Evolutionary conservation across 2,329 filamentous ascomycete genomes (phyloP), one percentile per base, ranked within the genome.

Genomic region (Alternaria tenuissima): DNA sequence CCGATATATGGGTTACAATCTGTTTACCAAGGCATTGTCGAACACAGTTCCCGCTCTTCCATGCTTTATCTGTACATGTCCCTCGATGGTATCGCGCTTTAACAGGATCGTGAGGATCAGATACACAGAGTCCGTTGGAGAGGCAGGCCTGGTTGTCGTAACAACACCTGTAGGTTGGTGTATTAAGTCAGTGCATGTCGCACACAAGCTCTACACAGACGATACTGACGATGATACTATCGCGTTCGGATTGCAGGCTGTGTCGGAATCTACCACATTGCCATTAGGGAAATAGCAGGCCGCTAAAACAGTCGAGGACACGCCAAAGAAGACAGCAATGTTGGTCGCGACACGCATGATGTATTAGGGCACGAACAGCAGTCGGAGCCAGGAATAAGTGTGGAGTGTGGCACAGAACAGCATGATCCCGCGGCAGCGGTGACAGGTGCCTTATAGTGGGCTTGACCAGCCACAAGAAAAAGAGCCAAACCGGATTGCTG

Each of bases 71-170:
- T 11, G 69, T 73, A 54, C 71, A 74, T 5, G 71, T 74, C 20
- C 71, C 71, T 41, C 71, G 61, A 52, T 73, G 69, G 2, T 68
- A 44, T 43, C 68, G 66, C 26, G 68, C 61, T 41, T 65, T 59
- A 0, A 43, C 60, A n/a, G 56, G 49, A 34, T 68, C 61, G 39
- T 70, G 67, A 14, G 72, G 71, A 34, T 73, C 67, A 18, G 67
- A 69, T 3, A 71, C 68, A 48, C 69, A 73, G 32, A 75, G 68
- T 8, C 71, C 72, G 24, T 75, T 75, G 18, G 70, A 73, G n/a
- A 75, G 63, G 57, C 72, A 75, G 12, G 72, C 71, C 63, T 75
- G 72, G 16, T 66, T 61, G 14, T 72, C 62, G 42, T 59, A 75
- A 51, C 72, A 74, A 53, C 70, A 75, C 1, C 36, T 38, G 8